Percentiles rank a stretch among this genome's conserved stretches.
Conservation (phyloP, 768 basidiomycete genomes). For the Amanita subjunquillea region DNA sequence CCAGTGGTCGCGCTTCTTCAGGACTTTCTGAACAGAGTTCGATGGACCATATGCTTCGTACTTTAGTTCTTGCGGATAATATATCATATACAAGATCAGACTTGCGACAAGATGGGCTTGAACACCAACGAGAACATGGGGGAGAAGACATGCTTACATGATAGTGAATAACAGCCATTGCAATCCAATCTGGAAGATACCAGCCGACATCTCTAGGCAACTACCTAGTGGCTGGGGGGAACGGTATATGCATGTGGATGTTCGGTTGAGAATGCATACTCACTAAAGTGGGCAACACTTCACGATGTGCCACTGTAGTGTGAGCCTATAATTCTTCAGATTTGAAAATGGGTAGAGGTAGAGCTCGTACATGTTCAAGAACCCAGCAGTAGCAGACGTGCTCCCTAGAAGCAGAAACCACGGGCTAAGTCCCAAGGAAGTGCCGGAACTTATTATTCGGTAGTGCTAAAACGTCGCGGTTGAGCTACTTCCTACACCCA, state of each 20-base stretch:
- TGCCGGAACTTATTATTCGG: slow-evolving; percentile 66
- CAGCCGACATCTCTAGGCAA: slow-evolving; percentile 75
- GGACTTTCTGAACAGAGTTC: slow-evolving; percentile 12
- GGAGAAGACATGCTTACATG: slow-evolving; percentile 46
- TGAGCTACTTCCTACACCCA: neutral
- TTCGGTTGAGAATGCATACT: neutral
- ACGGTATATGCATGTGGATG: slow-evolving; percentile 23
- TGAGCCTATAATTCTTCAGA: slow-evolving; percentile 39
- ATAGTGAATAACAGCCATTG: slow-evolving; percentile 82
- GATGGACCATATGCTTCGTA: slow-evolving; percentile 22
- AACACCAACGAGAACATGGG: neutral
- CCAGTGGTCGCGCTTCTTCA: slow-evolving; percentile 46
- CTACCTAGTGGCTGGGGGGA: slow-evolving; percentile 26
- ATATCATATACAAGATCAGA: slow-evolving; percentile 82
- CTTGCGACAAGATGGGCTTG: slow-evolving; percentile 28
- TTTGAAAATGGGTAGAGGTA: neutral
- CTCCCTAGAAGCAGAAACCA: slow-evolving; percentile 86
- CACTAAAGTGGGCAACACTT: slow-evolving; percentile 67
- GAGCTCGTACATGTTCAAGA: slow-evolving; percentile 68
- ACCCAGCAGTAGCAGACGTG: slow-evolving; percentile 69
- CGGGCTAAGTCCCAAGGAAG: slow-evolving; percentile 87
- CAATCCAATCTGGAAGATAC: slow-evolving; percentile 68
- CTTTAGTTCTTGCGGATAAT: slow-evolving; percentile 83
- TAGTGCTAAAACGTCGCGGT: slow-evolving; percentile 40
- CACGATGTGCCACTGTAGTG: slow-evolving; percentile 76